These are phyloP conservation scores for Trichopus zeylanicus DNA, from an alignment of 116 monocot species.

Conservation along the genomic window DNA sequence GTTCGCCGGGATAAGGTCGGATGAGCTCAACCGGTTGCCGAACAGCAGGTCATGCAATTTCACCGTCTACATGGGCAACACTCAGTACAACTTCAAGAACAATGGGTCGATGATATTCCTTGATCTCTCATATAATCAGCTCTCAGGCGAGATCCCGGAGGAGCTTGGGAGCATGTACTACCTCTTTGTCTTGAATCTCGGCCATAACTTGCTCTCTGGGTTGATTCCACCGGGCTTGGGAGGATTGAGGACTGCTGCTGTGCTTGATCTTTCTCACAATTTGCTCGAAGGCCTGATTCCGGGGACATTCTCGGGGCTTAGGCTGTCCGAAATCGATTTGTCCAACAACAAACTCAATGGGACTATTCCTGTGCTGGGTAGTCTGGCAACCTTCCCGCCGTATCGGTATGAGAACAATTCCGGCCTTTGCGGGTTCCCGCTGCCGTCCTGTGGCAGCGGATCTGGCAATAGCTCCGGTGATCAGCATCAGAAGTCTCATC, in stretches of 20 bases:
- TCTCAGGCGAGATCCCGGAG: slow-evolving; percentile 43
- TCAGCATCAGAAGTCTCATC: slow-evolving; percentile 23
- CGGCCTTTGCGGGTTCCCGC: slow-evolving; percentile 68
- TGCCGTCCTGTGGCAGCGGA: slow-evolving; percentile 23
- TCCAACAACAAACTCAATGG: slow-evolving; percentile 81
- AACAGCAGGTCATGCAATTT: slow-evolving; percentile 53
- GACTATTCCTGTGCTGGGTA: slow-evolving; percentile 43
- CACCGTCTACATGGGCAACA: slow-evolving; percentile 62
- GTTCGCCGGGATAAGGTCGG: slow-evolving; percentile 74
- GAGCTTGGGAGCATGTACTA: slow-evolving; percentile 64
- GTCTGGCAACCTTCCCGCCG: slow-evolving; percentile 44
- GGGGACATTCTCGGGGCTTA: slow-evolving; percentile 32
- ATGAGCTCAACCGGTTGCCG: slow-evolving; percentile 49
- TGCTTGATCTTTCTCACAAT: slow-evolving; percentile 76
- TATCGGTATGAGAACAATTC: slow-evolving; percentile 61
- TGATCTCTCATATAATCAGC: slow-evolving; percentile 67
- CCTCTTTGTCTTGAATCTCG: slow-evolving; percentile 61
- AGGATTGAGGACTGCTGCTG: slow-evolving; percentile 23
- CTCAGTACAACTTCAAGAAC: slow-evolving; percentile 70
- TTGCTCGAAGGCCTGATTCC: slow-evolving; percentile 60
- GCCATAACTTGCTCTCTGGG: slow-evolving; percentile 64
- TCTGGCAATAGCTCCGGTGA: background rate
- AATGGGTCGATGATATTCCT: slow-evolving; percentile 83
- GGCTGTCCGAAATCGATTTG: slow-evolving; percentile 67
- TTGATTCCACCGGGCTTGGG: slow-evolving; percentile 52